Conservation (phyloP, 306 rosid species). For the Geum urbanum region DNA sequence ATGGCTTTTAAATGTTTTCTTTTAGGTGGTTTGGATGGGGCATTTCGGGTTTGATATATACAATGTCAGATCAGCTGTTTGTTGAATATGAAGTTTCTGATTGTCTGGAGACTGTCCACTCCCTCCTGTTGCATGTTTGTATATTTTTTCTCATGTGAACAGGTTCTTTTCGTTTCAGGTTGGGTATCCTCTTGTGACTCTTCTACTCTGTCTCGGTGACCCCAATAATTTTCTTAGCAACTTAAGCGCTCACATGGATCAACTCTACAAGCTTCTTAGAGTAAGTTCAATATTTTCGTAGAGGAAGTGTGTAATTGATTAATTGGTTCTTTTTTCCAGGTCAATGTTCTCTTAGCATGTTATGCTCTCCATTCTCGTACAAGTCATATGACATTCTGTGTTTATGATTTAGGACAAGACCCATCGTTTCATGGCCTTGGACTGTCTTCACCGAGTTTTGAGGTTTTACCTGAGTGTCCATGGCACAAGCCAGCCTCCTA, state of each 20-base stretch:
- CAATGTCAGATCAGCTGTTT: neutral
- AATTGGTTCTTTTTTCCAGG: neutral
- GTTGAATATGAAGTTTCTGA: neutral
- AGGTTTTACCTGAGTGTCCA: constrained; percentile 95
- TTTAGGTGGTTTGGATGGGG: neutral
- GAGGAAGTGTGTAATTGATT: constrained; percentile 1
- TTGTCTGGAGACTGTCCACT: neutral
- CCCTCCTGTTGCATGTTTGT: neutral
- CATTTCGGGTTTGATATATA: neutral
- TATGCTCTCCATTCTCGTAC: constrained; percentile 21
- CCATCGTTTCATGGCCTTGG: constrained; percentile 97
- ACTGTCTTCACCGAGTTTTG: constrained; percentile 96
- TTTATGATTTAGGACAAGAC: constrained; percentile 85
- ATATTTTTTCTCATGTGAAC: neutral
- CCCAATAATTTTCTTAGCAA: constrained; percentile 74
- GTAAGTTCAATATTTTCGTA: constrained; percentile 40
- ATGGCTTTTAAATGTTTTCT: neutral
- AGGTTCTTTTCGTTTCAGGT: constrained; percentile 45
- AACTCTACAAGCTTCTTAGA: constrained; percentile 91
- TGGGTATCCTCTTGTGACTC: constrained; percentile 95
- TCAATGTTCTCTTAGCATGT: constrained; percentile 23
- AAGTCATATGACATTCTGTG: constrained; percentile 33
- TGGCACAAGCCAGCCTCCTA: constrained; percentile 75
- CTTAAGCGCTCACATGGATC: constrained; percentile 96
- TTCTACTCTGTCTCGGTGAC: constrained; percentile 97